Percentiles rank a stretch among this genome's conserved stretches.
Evolutionary conservation across 1,284 basidiomycete species (phyloP).

Genomic region (Puccinia brachypodii): DNA sequence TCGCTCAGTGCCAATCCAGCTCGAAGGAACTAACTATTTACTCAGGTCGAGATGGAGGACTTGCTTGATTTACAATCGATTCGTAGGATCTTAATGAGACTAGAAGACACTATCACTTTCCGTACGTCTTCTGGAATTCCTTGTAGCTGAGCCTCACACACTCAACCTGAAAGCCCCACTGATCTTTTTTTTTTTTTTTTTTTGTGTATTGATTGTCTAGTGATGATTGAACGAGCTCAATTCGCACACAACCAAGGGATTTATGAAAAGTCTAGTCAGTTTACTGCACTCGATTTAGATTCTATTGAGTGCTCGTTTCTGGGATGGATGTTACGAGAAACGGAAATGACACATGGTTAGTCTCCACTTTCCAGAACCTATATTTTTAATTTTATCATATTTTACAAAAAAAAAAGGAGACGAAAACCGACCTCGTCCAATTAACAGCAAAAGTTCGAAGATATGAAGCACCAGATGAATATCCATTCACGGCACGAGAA

Average conservation of each 20-base stretch:
- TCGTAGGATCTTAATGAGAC: conserved; percentile 76
- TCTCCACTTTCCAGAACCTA: conserved; percentile 48
- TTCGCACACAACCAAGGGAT: conserved; percentile 92
- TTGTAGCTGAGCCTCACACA: not conserved
- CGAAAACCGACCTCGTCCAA: not conserved
- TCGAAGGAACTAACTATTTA: not conserved
- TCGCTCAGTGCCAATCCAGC: not conserved
- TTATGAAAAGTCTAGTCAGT: conserved; percentile 69
- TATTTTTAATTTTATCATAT: not conserved
- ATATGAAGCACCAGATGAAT: conserved; percentile 85
- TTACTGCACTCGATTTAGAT: conserved; percentile 63
- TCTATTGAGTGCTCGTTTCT: conserved; percentile 81
- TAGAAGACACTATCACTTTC: conserved; percentile 99
- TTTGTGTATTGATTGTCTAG: conserved; percentile 55
- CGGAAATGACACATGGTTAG: conserved; percentile 87
- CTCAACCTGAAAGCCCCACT: not conserved
- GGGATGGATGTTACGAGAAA: conserved; percentile 96
- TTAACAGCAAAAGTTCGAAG: conserved; percentile 80
- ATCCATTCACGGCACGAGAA: conserved; percentile 77
- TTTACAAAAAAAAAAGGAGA: not conserved
- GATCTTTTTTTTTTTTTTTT: not conserved
- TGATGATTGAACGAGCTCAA: conserved; percentile 92
- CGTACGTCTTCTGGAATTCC: conserved; percentile 55
- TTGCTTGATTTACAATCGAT: conserved; percentile 77
- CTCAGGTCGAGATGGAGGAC: conserved; percentile 20